phyloP scores from a whole-genome alignment of 2,329 filamentous ascomycete species.

The Sporothrix protearum region DNA sequence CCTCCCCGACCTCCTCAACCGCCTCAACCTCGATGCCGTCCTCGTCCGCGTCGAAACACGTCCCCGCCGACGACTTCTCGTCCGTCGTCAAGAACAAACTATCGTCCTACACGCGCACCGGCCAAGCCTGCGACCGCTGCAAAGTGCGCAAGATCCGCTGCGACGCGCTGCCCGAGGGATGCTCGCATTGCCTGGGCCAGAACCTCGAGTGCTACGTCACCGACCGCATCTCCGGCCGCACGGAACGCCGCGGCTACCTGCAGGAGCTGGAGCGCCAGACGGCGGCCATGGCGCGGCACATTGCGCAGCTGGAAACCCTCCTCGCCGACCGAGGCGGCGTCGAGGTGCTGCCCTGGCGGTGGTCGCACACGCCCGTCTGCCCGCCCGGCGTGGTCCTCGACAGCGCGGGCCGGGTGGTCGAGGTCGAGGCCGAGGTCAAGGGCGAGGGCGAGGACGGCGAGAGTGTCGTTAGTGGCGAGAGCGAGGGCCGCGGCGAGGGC shows the following conservation, averaged over 20 bases:
- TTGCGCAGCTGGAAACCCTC: slow-evolving; percentile 65
- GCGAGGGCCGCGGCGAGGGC: background rate
- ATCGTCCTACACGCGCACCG: slow-evolving; percentile 60
- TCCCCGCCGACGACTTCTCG: slow-evolving; percentile 56
- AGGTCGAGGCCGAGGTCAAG: background rate
- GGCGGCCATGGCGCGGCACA: slow-evolving; percentile 60
- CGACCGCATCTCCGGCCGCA: slow-evolving; percentile 79
- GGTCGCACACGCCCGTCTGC: slow-evolving; percentile 33
- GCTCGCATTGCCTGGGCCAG: slow-evolving; percentile 74
- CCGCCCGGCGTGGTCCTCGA: slow-evolving; percentile 33
- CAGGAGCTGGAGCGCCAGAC: slow-evolving; percentile 73
- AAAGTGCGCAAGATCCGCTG: slow-evolving; percentile 89
- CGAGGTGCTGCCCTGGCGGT: slow-evolving; percentile 54
- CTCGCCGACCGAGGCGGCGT: slow-evolving; percentile 56
- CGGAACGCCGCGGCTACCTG: slow-evolving; percentile 72
- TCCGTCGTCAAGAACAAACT: slow-evolving; percentile 54
- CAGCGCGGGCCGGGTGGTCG: slow-evolving; percentile 30
- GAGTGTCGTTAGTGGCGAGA: background rate
- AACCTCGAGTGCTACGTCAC: slow-evolving; percentile 78
- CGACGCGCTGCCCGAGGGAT: slow-evolving; percentile 75
- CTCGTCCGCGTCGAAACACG: no score
- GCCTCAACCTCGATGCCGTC: background rate
- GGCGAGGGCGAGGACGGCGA: background rate
- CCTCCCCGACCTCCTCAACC: background rate
- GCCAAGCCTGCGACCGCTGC: slow-evolving; percentile 85